Percentiles rank a stretch among this genome's conserved stretches.
These are phyloP conservation scores for Arctium minus DNA, from an alignment of 129 eudicot genomes.

Conservation along the genomic window DNA sequence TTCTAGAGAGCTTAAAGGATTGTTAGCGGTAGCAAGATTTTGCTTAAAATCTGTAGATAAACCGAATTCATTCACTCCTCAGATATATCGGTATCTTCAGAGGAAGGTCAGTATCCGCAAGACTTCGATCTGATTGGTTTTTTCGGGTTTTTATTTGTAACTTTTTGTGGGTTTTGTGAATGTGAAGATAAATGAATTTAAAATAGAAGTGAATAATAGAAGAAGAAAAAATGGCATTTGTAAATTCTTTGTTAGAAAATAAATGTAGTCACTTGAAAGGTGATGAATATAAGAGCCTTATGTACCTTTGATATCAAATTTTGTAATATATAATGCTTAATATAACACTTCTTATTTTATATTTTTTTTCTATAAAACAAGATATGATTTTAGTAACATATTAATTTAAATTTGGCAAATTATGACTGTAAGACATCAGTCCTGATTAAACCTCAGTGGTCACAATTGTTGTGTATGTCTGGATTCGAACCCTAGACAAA, in stretches of 20 bases:
- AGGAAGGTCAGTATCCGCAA: slow-evolving; percentile 44
- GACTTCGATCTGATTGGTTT: background rate
- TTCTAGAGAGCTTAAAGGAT: slow-evolving; percentile 60
- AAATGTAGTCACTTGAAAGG: slow-evolving; percentile 7
- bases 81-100: slow-evolving; percentile 77
- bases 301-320: background rate
- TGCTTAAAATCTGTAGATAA: slow-evolving; percentile 60
- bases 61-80: slow-evolving; percentile 52
- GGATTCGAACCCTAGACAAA: too few species aligned
- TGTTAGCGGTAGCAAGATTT: slow-evolving; percentile 72
- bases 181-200: background rate
- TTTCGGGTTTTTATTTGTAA: background rate
- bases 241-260: slow-evolving; percentile 12
- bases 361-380: too few species aligned
- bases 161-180: background rate
- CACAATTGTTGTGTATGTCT: too few species aligned
- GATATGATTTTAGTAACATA: too few species aligned
- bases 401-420: too few species aligned
- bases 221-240: slow-evolving; percentile 8
- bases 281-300: background rate
- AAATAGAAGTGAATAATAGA: background rate
- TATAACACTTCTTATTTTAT: background rate
- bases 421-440: too few species aligned
- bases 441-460: too few species aligned
- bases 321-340: background rate